Base-by-base conservation (phyloP, 2,329 filamentous ascomycete genomes). In the Ceratocystis variospora region DNA sequence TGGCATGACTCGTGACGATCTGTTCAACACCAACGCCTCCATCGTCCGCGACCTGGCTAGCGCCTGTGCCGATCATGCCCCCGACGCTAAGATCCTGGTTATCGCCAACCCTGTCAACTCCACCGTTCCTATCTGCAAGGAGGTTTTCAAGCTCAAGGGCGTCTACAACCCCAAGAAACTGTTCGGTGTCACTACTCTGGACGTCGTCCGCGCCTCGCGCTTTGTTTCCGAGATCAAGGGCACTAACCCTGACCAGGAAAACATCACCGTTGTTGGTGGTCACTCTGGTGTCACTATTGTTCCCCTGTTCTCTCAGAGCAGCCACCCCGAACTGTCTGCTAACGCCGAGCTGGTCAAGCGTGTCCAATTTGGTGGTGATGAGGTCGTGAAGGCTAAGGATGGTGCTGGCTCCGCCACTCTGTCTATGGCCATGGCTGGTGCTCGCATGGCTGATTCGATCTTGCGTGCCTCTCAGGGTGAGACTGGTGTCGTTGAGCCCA, bases 91-190 rank as follows among this genome's bases (percentile, higher is more conserved):
- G 81, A 83, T 97, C 78, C 86, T 97, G 76, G 86, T 99, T 83
- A 99, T 99, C 81, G 86, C 92, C 79, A 99, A 99, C 87, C 94
- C 94, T 70, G 92, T 99, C 81, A 99, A 99, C 90, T 96, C 91
- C 73, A 99, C 94, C 75, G 94, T 99, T 74, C 94, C 94, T 77
- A 99, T 99, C 80, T 87, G 87, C 76, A 87, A 90, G 76, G 94
- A 97, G 85, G 87, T 97, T 77, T 96, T 92, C 89, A 97, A 97
- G 88, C 80, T 84, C 77, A 83, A 81, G 73, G 91, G 91, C 72
- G 93, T 97, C 81, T 99, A 96, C 87, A 93, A 99, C 87, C 92
- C 94, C 79, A 95, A 95, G 87, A 90, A 89, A 75, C 90, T 99
- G 73, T 99, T 99, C 81, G 94, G 94, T 83, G 94, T 99, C 76